These are phyloP conservation scores for Eimeria falciformis DNA, from an alignment of 169 alveolate species.

Conservation along the genomic window DNA sequence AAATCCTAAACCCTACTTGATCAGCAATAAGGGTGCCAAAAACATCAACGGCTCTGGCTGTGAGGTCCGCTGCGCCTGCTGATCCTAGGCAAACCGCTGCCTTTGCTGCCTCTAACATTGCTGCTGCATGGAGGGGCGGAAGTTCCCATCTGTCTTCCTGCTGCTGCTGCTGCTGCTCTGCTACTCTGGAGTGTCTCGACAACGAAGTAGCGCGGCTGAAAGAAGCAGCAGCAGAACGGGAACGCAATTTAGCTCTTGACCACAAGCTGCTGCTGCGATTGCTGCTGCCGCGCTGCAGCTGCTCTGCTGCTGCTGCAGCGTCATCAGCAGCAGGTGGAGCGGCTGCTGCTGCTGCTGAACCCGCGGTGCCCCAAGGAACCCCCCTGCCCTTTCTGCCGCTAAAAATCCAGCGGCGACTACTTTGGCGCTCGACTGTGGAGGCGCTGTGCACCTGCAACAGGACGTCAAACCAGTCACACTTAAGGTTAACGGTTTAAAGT, in stretches of 20 bases:
- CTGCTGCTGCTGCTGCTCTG: constrained; percentile 8
- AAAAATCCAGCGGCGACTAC: background rate
- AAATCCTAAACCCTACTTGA: constrained; percentile 17
- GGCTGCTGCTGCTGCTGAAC: background rate
- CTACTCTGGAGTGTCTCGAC: background rate
- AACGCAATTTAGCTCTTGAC: background rate
- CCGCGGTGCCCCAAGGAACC: background rate
- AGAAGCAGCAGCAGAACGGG: background rate
- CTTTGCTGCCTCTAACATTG: background rate
- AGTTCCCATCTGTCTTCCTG: background rate
- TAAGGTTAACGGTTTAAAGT: background rate
- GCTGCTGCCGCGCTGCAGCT: constrained; percentile 13
- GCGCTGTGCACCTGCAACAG: background rate
- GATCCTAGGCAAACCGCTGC: background rate
- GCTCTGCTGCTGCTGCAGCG: background rate
- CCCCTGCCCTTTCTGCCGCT: background rate
- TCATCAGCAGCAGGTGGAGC: background rate
- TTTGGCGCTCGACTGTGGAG: background rate
- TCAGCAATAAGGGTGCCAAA: background rate
- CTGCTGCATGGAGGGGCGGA: background rate
- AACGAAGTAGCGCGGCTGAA: background rate
- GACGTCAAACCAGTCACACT: background rate
- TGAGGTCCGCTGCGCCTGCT: background rate
- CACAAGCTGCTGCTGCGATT: background rate
- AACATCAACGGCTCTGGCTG: background rate